These are phyloP conservation scores for Amanita inopinata DNA, from an alignment of 768 basidiomycete species.

Conservation along the genomic window DNA sequence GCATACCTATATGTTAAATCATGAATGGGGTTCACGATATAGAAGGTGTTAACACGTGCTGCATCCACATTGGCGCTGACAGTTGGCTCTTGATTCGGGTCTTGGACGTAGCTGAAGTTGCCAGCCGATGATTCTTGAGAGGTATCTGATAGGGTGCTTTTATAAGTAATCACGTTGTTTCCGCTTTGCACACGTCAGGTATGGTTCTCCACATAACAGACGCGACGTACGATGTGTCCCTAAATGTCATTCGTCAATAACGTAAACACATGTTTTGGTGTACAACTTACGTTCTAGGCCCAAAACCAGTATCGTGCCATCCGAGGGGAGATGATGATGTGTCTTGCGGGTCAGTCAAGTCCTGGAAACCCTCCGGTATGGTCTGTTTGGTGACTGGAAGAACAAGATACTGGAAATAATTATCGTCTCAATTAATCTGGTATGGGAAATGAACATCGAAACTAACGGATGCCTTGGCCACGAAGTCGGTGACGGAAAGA, in stretches of 20 bases:
- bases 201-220: conserved; percentile 34
- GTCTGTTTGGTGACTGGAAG: conserved; percentile 39
- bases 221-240: conserved; percentile 14
- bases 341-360: conserved; percentile 38
- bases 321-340: conserved; percentile 37
- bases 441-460: conserved; percentile 13
- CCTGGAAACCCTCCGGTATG: conserved; percentile 33
- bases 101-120: conserved; percentile 30
- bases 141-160: conserved; percentile 22
- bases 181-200: no score
- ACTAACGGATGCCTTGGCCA: conserved; percentile 30
- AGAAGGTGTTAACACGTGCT: conserved; percentile 46
- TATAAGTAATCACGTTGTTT: conserved; percentile 26
- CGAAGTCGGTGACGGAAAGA: conserved; percentile 43
- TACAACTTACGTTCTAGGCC: conserved; percentile 17
- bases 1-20: conserved; percentile 26
- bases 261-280: not conserved
- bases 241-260: not conserved
- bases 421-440: conserved; percentile 26
- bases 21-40: conserved; percentile 50
- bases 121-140: conserved; percentile 24
- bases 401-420: conserved; percentile 33
- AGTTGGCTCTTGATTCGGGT: conserved; percentile 25
- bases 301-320: conserved; percentile 21
- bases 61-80: conserved; percentile 35